Conservation (phyloP, 768 basidiomycete genomes). For the Kockovaella imperatae region DNA sequence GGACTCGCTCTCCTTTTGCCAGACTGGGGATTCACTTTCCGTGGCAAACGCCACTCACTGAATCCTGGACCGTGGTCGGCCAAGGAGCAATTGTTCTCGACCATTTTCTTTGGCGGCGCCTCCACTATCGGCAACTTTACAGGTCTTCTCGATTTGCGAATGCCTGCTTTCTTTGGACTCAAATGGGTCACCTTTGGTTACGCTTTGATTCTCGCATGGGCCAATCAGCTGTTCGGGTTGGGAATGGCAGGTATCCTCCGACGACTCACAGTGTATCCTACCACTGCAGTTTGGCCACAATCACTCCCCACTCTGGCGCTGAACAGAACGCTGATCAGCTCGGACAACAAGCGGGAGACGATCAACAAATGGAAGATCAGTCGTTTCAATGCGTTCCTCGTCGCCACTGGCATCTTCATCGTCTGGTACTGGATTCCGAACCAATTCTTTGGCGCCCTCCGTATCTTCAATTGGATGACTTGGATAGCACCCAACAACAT, state of each 20-base stretch:
- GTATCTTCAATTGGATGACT: conserved; percentile 33
- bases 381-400: not conserved
- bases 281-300: conserved; percentile 3
- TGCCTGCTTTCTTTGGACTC: conserved; percentile 25
- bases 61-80: conserved; percentile 19
- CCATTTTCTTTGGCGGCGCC: conserved; percentile 17
- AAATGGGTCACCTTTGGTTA: conserved; percentile 27
- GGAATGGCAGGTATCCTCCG: no score
- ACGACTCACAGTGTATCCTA: conserved; percentile 2
- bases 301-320: conserved; percentile 1
- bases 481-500: conserved; percentile 47
- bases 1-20: not conserved
- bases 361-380: not conserved
- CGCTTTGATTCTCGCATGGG: not conserved
- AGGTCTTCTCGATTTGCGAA: conserved; percentile 10
- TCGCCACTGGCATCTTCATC: conserved; percentile 2
- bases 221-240: not conserved
- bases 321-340: not conserved
- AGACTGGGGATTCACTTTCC: conserved; percentile 5
- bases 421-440: conserved; percentile 36
- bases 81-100: conserved; percentile 20
- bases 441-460: conserved; percentile 6
- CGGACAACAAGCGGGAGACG: not conserved
- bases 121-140: not conserved
- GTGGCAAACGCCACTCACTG: not conserved